Evolutionary conservation across 2,329 filamentous ascomycete genomes (phyloP), one percentile per base, ranked within the genome.

Genomic region (Diaporthe australafricana): DNA sequence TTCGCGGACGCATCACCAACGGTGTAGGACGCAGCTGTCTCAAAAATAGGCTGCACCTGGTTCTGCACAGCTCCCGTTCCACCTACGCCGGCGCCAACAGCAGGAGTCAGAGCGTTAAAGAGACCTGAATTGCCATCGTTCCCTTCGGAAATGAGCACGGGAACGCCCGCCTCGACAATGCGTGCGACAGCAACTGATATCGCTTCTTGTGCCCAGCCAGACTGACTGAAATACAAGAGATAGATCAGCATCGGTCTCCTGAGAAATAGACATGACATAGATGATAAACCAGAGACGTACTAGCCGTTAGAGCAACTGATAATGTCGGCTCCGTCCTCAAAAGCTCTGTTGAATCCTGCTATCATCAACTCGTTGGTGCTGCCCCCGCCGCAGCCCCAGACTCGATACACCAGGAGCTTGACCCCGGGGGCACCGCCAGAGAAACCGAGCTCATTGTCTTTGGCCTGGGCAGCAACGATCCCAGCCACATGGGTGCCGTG

Each of bases 341-440:
- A 63, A 35, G 57, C 57, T 27, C 40, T 63, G n/a, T 56, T 53
- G 52, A 69, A 69, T 27, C 48, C 66, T 35, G 48, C 52, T 22
- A 69, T 56, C 53, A 69, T 69, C 40, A 69, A 40, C 30, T 69
- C 66, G n/a, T 69, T 56, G 50, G 40, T 47, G 5, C 35, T 62
- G 11, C 66, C 66, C n/a, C 53, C 66, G 20, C 66, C 53, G n/a
- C 66, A 62, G 17, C 66, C 66, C 40, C 80, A 79, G 12, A 80
- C 78, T 60, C 78, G 75, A 73, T 82, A 82, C 22, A 77, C 76
- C 25, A 78, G 79, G 6, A 83, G 74, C 16, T 77, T 81, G 8
- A 79, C 80, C 68, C 78, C 77, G 8, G 79, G 81, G 5, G 78
- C 79, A 55, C 80, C 80, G 38, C 80, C 81, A 68, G 79, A 77